Evolutionary conservation across 2,329 filamentous ascomycete genomes (phyloP).

Genomic region (Aspergillus sp.): DNA sequence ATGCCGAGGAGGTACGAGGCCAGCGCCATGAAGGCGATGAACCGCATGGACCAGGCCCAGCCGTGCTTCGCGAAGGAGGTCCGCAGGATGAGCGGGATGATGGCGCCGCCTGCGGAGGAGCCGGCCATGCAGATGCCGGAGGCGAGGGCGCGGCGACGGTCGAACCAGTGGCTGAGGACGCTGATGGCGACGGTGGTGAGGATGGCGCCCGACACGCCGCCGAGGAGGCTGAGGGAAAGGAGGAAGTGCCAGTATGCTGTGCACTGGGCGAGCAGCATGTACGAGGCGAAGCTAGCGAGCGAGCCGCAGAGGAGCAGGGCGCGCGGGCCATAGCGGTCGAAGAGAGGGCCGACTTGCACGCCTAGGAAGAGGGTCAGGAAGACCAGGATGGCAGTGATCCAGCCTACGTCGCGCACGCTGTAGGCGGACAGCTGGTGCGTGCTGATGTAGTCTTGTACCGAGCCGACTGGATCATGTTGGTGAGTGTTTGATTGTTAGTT

Average conservation of each 20-base stretch:
- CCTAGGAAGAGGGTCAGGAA: conserved; percentile 46
- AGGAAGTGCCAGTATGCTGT: conserved; percentile 50
- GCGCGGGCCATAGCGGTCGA: conserved; percentile 48
- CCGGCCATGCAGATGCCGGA: conserved; percentile 41
- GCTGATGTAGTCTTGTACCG: conserved; percentile 48
- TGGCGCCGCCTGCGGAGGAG: conserved; percentile 35
- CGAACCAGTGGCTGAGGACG: conserved; percentile 42
- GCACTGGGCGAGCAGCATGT: conserved; percentile 49
- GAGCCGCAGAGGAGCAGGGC: conserved; percentile 40
- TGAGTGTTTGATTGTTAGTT: not conserved
- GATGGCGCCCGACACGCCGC: conserved; percentile 33
- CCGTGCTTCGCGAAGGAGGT: conserved; percentile 30
- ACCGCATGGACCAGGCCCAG: conserved; percentile 36
- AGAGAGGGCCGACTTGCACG: conserved; percentile 49
- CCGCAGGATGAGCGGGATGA: conserved; percentile 36
- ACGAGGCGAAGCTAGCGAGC: conserved; percentile 36
- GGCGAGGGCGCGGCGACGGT: conserved; percentile 34
- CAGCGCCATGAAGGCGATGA: conserved; percentile 35
- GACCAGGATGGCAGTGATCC: conserved; percentile 49
- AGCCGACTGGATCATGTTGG: conserved; percentile 37
- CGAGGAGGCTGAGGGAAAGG: conserved; percentile 35
- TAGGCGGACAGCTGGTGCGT: conserved; percentile 45
- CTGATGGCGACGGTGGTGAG: conserved; percentile 37
- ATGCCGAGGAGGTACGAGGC: conserved; percentile 32
- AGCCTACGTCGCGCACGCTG: conserved; percentile 46